Percentiles rank a stretch among this genome's conserved stretches.
Evolutionary conservation across 2,329 filamentous ascomycete genomes (phyloP).

Genomic region (Neobulgaria alba): DNA sequence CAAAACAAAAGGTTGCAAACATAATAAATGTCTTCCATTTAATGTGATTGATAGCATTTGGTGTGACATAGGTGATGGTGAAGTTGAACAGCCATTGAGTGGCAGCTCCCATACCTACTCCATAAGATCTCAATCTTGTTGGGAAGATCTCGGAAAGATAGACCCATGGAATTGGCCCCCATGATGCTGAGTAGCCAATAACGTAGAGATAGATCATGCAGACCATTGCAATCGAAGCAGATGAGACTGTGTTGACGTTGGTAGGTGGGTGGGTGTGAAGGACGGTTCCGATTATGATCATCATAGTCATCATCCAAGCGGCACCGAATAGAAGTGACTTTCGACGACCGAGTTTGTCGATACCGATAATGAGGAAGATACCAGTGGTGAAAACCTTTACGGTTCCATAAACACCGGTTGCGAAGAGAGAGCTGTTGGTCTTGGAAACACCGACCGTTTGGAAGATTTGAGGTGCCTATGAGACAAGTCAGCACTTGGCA

Average conservation of each 20-base stretch:
- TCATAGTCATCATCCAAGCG: slow-evolving; percentile 49
- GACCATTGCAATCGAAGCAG: slow-evolving; percentile 50
- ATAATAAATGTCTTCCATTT: slow-evolving; percentile 20
- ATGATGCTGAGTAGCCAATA: slow-evolving; percentile 56
- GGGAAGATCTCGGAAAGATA: slow-evolving; percentile 60
- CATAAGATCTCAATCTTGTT: slow-evolving; percentile 59
- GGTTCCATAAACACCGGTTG: slow-evolving; percentile 63
- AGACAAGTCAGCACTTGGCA: neutral
- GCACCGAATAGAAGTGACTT: slow-evolving; percentile 45
- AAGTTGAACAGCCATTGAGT: slow-evolving; percentile 60
- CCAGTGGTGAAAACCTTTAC: slow-evolving; percentile 57
- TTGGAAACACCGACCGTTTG: slow-evolving; percentile 51
- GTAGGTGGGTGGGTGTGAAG: slow-evolving; percentile 40
- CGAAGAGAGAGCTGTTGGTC: slow-evolving; percentile 52
- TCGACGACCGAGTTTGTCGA: slow-evolving; percentile 53
- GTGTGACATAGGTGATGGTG: slow-evolving; percentile 43
- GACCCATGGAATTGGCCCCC: slow-evolving; percentile 64
- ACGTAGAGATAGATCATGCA: slow-evolving; percentile 65
- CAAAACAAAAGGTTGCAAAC: slow-evolving; percentile 11
- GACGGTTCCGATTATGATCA: slow-evolving; percentile 57
- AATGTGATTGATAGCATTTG: slow-evolving; percentile 19
- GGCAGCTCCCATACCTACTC: slow-evolving; percentile 61
- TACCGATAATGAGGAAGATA: slow-evolving; percentile 57
- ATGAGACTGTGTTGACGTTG: slow-evolving; percentile 34
- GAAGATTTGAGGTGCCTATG: slow-evolving; percentile 51